Percentiles rank a stretch among this genome's conserved stretches.
These are phyloP conservation scores for Bonia amplexicaulis DNA, from an alignment of 176 grass and related monocot species.

Conservation along the genomic window DNA sequence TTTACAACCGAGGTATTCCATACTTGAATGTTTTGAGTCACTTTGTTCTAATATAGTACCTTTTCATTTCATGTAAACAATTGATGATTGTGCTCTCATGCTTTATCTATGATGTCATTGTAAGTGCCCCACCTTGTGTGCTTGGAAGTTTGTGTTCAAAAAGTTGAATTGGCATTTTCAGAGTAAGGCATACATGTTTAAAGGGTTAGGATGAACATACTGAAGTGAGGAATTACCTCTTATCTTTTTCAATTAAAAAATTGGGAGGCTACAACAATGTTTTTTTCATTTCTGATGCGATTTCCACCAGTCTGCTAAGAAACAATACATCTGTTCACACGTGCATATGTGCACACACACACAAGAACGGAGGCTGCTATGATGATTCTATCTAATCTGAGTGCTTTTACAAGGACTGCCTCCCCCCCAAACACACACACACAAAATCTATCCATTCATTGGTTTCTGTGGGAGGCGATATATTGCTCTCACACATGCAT, in stretches of 20 bases:
- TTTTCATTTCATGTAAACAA: neutral
- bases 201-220: neutral
- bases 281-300: neutral
- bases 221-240: neutral
- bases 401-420: neutral
- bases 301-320: neutral
- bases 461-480: neutral
- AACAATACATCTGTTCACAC: neutral
- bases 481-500: neutral
- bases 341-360: neutral
- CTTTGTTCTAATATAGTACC: neutral
- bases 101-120: neutral
- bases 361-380: neutral
- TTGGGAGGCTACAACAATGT: neutral
- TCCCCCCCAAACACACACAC: neutral
- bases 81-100: neutral
- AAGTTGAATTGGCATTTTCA: neutral
- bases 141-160: neutral
- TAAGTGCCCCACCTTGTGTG: neutral
- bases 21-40: neutral
- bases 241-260: neutral
- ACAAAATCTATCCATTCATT: neutral
- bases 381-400: neutral
- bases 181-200: neutral
- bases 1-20: conserved; percentile 59